These are phyloP conservation scores for Carpinus viminea DNA, from an alignment of 306 rosid genomes.

Conservation along the genomic window DNA sequence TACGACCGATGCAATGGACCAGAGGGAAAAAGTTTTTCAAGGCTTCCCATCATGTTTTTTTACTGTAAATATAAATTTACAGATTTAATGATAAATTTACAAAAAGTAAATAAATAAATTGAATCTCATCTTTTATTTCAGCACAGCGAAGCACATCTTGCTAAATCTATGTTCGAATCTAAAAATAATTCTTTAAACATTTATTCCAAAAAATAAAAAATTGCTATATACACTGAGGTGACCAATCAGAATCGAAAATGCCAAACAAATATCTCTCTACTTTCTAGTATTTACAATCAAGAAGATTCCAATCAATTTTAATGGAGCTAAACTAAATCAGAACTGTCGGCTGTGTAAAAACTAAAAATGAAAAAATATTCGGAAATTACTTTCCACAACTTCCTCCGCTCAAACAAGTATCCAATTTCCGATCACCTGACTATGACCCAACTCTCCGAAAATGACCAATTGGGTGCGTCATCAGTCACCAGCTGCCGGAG, in stretches of 20 bases:
- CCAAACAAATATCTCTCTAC: not conserved
- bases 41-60: not conserved
- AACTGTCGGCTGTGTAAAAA: conserved; percentile 14
- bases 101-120: not conserved
- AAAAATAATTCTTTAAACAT: too few species aligned
- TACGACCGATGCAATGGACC: not conserved
- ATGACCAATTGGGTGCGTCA: conserved; percentile 41
- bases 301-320: conserved; percentile 21
- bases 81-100: too few species aligned
- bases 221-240: conserved; percentile 32
- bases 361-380: conserved; percentile 5
- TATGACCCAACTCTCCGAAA: conserved; percentile 47
- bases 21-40: not conserved
- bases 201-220: not conserved
- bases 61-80: not conserved
- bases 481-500: conserved; percentile 38
- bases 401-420: conserved; percentile 7
- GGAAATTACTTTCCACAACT: not conserved
- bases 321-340: conserved; percentile 27
- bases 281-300: too few species aligned
- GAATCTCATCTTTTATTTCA: not conserved
- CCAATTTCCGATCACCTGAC: conserved; percentile 42
- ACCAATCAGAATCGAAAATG: conserved; percentile 29
- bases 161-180: too few species aligned
- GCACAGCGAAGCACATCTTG: too few species aligned